phyloP scores from a whole-genome alignment of 2,329 filamentous ascomycete species.

The Nectriaceae sp. region DNA sequence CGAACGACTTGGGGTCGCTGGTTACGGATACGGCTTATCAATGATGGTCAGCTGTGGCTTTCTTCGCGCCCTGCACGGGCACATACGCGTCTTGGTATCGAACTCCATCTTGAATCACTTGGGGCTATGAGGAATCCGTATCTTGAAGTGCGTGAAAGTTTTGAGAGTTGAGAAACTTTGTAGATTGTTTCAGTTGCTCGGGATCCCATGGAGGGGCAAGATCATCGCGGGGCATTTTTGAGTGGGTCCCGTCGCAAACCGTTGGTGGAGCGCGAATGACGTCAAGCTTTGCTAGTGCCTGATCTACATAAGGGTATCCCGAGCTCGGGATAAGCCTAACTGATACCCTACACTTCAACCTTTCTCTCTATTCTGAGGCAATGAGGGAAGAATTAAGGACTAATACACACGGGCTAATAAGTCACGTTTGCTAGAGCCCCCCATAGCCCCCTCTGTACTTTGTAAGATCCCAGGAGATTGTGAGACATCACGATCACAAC shows the following conservation, averaged over 20 bases:
- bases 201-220: neutral
- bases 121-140: neutral
- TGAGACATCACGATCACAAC: no score
- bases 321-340: no score
- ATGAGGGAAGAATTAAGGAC: no score
- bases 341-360: no score
- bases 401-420: no score
- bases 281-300: slow-evolving; percentile 27
- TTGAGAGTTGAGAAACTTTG: neutral
- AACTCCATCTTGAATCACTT: slow-evolving; percentile 61
- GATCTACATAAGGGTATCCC: no score
- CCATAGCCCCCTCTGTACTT: no score
- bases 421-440: no score
- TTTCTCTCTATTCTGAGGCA: no score
- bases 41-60: slow-evolving; percentile 14
- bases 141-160: slow-evolving; percentile 6
- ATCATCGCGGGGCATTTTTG: slow-evolving; percentile 29
- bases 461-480: no score
- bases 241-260: slow-evolving; percentile 19
- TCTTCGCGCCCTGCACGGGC: neutral
- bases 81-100: slow-evolving; percentile 73
- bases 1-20: slow-evolving; percentile 83
- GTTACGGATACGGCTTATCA: slow-evolving; percentile 60
- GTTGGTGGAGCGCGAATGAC: slow-evolving; percentile 14
- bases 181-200: neutral